Evolutionary conservation across 1,139 yeast genomes (phyloP).

Genomic region (Meyerozyma athensensis): DNA sequence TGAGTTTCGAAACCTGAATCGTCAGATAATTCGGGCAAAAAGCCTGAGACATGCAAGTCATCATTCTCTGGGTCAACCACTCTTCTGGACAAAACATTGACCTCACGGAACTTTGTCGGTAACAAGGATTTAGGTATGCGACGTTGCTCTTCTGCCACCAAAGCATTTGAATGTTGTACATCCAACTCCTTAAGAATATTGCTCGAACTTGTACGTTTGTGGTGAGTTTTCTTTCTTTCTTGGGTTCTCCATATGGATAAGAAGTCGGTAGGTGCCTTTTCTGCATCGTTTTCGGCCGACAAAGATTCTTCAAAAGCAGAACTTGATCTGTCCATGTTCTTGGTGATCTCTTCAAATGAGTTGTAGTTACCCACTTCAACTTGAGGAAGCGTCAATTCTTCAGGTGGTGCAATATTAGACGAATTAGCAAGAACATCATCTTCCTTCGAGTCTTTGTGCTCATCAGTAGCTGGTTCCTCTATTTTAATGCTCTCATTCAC

Average conservation of each 20-base stretch:
- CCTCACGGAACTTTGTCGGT: slow-evolving; percentile 36
- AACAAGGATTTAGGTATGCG: slow-evolving; percentile 21
- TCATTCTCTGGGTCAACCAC: slow-evolving; percentile 37
- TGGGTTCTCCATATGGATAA: slow-evolving; percentile 45
- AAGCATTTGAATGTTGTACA: not conserved
- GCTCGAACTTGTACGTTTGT: not conserved
- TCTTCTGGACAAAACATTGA: slow-evolving; percentile 40
- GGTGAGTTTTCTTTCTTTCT: slow-evolving; percentile 18
- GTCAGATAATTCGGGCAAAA: slow-evolving; percentile 43
- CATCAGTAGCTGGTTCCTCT: slow-evolving; percentile 6
- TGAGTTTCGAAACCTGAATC: slow-evolving; percentile 45
- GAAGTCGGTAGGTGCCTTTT: slow-evolving; percentile 25
- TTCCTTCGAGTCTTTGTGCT: slow-evolving; percentile 3
- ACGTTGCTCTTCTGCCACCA: not conserved
- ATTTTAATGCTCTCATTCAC: slow-evolving; percentile 6
- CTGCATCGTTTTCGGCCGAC: slow-evolving; percentile 41
- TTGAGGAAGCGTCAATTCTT: slow-evolving; percentile 35
- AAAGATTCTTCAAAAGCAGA: slow-evolving; percentile 34
- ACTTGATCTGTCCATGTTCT: slow-evolving; percentile 17
- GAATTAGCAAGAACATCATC: slow-evolving; percentile 33
- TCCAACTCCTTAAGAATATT: slow-evolving; percentile 2
- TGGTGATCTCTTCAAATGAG: slow-evolving; percentile 37
- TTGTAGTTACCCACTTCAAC: slow-evolving; percentile 28
- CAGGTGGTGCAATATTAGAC: slow-evolving; percentile 39
- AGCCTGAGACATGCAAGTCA: slow-evolving; percentile 35